Evolutionary conservation across 1,284 basidiomycete species (phyloP), one percentile per base, ranked within the genome.

Genomic region (Ganoderma lucidum): DNA sequence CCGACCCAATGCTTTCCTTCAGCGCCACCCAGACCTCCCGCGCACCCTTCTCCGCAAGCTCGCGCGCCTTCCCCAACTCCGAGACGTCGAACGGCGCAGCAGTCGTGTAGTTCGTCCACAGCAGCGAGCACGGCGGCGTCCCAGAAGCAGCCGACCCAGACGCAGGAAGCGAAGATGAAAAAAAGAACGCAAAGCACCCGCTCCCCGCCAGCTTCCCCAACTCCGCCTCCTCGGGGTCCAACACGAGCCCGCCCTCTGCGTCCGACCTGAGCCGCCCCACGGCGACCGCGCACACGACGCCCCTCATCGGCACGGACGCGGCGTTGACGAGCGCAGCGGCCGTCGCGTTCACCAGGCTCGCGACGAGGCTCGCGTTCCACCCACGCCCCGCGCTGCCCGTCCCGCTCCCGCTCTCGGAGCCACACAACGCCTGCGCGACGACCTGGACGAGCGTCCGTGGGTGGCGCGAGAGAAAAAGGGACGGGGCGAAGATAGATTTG

Each of bases 381-480:
- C 78, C 78, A 8, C 75, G 70, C 19, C 78, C 79, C 60, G 71
- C 70, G 68, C 75, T 75, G 0, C 78, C 78, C 0, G 64, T 71
- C 19, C 78, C 76, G 59, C 74, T 74, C 6, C 77, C 76, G 30
- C 81, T 76, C 62, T 77, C 78, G 59, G 44, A 78, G 37, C 73
- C 80, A 23, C 82, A 83, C 6, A 92, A 80, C 2, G 85, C 82
- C 77, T 94, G 92, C 0, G 91, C 84, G 3, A 92, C 87, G 51
- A 95, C 80, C 73, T 95, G 92, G 3, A 93, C 80, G 19, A 93
- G 83, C 2, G 91, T 88, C 37, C 93, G 82, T 6, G 93, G 93
- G 67, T 90, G 85, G 63, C 86, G 85, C 2, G 84, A 82, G 55
- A 93, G 85, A 23, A 93, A 79, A 32, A 93, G 80, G 0, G 86